A percentile compares a stretch with the other conserved stretches of the same genome.
Evolutionary conservation across 208 protist genomes (phyloP).

Genomic region (Willaertia magna): DNA sequence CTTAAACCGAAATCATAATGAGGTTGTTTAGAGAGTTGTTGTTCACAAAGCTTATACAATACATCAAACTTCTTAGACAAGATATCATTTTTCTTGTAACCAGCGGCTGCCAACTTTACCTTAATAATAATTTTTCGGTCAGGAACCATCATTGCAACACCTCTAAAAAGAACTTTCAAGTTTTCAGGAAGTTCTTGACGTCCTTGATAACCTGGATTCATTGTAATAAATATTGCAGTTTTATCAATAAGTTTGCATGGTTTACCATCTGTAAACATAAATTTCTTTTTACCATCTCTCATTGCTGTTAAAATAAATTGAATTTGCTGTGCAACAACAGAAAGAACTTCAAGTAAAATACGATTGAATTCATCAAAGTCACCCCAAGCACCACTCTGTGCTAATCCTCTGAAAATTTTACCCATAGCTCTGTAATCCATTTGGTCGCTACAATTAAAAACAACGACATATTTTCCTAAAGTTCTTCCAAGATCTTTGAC

Average conservation of each 20-base stretch:
- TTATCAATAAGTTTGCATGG: slow-evolving; percentile 65
- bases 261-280: slow-evolving; percentile 77
- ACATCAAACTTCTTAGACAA: slow-evolving; percentile 83
- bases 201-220: slow-evolving; percentile 95
- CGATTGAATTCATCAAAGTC: slow-evolving; percentile 85
- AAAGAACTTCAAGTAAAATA: slow-evolving; percentile 79
- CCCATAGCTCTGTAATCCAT: slow-evolving; percentile 78
- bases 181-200: slow-evolving; percentile 95
- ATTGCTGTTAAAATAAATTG: slow-evolving; percentile 71
- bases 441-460: slow-evolving; percentile 85
- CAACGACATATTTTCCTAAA: slow-evolving; percentile 81
- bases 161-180: slow-evolving; percentile 92
- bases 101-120: slow-evolving; percentile 76
- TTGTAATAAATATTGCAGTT: slow-evolving; percentile 93
- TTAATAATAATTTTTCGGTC: slow-evolving; percentile 92
- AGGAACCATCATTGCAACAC: slow-evolving; percentile 97
- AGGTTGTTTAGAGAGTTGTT: slow-evolving; percentile 92
- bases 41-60: slow-evolving; percentile 85
- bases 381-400: slow-evolving; percentile 79
- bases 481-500: slow-evolving; percentile 81
- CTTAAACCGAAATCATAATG: slow-evolving; percentile 95
- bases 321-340: slow-evolving; percentile 80
- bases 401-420: slow-evolving; percentile 80
- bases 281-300: slow-evolving; percentile 73
- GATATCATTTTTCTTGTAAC: slow-evolving; percentile 75